A percentile compares a stretch with the other conserved stretches of the same genome.
Conservation (phyloP, 2,329 filamentous ascomycete species). For the Alternaria consortialis region DNA sequence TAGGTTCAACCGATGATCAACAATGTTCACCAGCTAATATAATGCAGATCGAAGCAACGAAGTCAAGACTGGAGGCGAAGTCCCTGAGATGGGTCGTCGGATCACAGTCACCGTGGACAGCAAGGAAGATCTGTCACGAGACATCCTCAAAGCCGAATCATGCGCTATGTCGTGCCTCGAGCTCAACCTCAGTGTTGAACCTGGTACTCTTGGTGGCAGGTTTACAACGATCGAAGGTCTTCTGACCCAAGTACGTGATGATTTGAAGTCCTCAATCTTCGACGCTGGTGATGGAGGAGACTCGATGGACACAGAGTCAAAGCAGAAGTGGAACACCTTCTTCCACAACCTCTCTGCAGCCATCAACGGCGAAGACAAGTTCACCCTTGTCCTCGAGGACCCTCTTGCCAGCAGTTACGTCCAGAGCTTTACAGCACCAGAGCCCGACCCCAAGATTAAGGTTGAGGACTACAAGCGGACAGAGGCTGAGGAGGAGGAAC, state of each 20-base stretch:
- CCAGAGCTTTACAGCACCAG: conserved; percentile 81
- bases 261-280: conserved; percentile 89
- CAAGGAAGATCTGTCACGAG: conserved; percentile 79
- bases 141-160: conserved; percentile 96
- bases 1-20: conserved; percentile 29
- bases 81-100: conserved; percentile 84
- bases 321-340: conserved; percentile 79
- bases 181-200: conserved; percentile 85
- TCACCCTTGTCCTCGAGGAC: conserved; percentile 84
- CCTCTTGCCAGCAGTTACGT: conserved; percentile 93
- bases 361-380: conserved; percentile 80
- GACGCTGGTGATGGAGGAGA: conserved; percentile 80
- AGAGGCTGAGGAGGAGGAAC: conserved; percentile 89
- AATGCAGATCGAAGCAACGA: conserved; percentile 81
- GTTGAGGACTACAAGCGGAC: conserved; percentile 86
- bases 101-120: conserved; percentile 79
- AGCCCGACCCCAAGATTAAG: conserved; percentile 84
- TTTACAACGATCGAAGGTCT: conserved; percentile 98
- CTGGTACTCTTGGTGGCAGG: conserved; percentile 90
- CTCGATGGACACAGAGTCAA: conserved; percentile 73
- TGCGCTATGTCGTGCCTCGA: conserved; percentile 89
- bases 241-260: conserved; percentile 88
- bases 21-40: conserved; percentile 14
- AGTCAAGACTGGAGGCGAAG: conserved; percentile 94
- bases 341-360: conserved; percentile 79